phyloP scores from a whole-genome alignment of 306 rosid species.

The Arachis hypogaea region DNA sequence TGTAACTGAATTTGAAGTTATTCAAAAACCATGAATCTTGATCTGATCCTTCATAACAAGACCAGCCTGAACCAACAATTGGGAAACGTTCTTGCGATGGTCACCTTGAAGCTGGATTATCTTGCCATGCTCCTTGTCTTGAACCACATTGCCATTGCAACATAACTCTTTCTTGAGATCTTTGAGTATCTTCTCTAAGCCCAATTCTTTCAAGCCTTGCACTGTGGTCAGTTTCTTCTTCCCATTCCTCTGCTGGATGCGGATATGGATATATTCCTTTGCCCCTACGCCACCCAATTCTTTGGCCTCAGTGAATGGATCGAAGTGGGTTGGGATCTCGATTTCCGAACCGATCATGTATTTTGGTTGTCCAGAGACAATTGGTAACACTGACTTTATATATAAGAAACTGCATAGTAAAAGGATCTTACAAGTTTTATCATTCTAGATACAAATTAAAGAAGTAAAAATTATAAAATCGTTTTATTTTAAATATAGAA shows the following conservation, averaged over 20 bases:
- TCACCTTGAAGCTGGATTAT: constrained; percentile 92
- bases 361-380: constrained; percentile 41
- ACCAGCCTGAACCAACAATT: constrained; percentile 64
- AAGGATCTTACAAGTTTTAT: no score
- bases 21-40: constrained; percentile 87
- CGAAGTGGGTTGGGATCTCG: constrained; percentile 60
- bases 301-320: constrained; percentile 73
- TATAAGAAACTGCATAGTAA: constrained; percentile 9
- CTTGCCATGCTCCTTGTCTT: constrained; percentile 84
- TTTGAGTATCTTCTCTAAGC: constrained; percentile 86
- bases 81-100: constrained; percentile 85
- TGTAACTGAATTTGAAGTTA: no score
- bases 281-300: constrained; percentile 80
- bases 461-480: no score
- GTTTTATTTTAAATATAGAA: no score
- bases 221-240: constrained; percentile 88
- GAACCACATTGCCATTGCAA: constrained; percentile 96
- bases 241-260: constrained; percentile 90
- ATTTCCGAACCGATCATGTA: constrained; percentile 76
- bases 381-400: not conserved
- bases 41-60: constrained; percentile 76
- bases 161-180: constrained; percentile 84
- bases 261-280: constrained; percentile 75
- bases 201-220: constrained; percentile 75
- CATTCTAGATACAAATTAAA: no score